Conservation (phyloP, 176 grass and related monocot genomes). For the Cenchrus purpureus region DNA sequence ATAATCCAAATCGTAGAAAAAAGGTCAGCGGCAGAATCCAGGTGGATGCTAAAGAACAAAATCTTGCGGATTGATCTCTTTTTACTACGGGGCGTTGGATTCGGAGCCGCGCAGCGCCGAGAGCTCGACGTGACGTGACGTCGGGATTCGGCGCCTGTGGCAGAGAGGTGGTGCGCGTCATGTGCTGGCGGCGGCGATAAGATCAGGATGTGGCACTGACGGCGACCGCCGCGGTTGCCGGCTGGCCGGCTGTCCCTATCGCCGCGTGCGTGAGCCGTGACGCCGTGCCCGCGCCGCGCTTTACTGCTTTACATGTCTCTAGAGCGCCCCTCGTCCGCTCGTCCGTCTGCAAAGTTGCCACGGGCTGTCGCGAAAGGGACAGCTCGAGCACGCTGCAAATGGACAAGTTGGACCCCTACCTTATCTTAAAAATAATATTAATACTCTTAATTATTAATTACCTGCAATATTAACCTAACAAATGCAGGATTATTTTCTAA, state of each 20-base stretch:
- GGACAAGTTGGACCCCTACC: conserved; percentile 30
- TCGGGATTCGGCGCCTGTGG: conserved; percentile 19
- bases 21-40: background rate
- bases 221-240: too few species aligned
- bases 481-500: too few species aligned
- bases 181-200: background rate
- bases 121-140: too few species aligned
- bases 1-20: background rate
- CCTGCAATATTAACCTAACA: too few species aligned
- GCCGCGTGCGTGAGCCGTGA: conserved; percentile 53
- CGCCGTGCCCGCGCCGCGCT: conserved; percentile 24
- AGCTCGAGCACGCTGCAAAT: conserved; percentile 37
- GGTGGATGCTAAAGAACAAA: background rate
- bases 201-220: background rate
- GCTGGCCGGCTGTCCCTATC: conserved; percentile 31
- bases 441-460: too few species aligned
- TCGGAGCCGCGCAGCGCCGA: conserved; percentile 2
- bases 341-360: background rate
- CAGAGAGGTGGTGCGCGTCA: too few species aligned
- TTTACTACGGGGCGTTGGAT: conserved; percentile 16
- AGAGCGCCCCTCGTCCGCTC: background rate
- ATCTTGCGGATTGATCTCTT: background rate
- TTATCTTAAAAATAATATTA: background rate
- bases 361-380: conserved; percentile 43
- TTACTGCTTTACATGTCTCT: conserved; percentile 17